Evolutionary conservation across 139 green algal genomes (phyloP), one percentile per base, ranked within the genome.

Genomic region (Coccomyxa sp.): DNA sequence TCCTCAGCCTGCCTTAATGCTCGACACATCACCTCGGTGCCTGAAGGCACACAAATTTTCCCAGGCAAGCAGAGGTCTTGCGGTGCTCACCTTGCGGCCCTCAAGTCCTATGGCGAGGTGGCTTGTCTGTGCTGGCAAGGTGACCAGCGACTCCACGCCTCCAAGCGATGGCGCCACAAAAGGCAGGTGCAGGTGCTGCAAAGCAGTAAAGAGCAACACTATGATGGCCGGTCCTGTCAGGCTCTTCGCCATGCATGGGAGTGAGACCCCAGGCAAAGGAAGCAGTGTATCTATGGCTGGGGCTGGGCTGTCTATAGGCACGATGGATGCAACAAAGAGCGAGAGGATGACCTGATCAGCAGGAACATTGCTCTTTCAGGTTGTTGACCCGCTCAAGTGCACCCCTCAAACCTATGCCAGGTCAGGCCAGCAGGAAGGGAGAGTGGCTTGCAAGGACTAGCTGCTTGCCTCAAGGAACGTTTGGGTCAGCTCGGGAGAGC

Each of bases 151-250:
- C 79, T 94, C 88, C 39, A 92, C 88, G 9, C 87, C 87, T 0
- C 90, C 90, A 22, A 94, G 78, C 8, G 80, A 89, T 0, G 87
- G 85, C 9, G 90, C 90, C 39, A 94, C 89, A 78, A 92, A 88
- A 12, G 89, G 85, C 35, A 94, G 64, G 37, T 77, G 79, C 50
- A 87, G 50, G 2, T 33, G 68, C 79, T 83, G 74, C 34, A 70
- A 27, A 35, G 6, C 6, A 22, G 68, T 31, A 18, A n/a, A n/a
- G n/a, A n/a, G n/a, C 50, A 64, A 64, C 5, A 64, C 50, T 64
- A 6, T 7, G 1, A 31, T 64, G 50, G 50, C n/a, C n/a, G n/a
- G n/a, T n/a, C n/a, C n/a, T n/a, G 10, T 39, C 38, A 74, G 2
- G 14, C 14, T 27, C 8, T 31, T 50, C 9, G 34, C 34, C 1